Evolutionary conservation across 2,329 filamentous ascomycete species (phyloP).

Genomic region (Sporothrix humicola): DNA sequence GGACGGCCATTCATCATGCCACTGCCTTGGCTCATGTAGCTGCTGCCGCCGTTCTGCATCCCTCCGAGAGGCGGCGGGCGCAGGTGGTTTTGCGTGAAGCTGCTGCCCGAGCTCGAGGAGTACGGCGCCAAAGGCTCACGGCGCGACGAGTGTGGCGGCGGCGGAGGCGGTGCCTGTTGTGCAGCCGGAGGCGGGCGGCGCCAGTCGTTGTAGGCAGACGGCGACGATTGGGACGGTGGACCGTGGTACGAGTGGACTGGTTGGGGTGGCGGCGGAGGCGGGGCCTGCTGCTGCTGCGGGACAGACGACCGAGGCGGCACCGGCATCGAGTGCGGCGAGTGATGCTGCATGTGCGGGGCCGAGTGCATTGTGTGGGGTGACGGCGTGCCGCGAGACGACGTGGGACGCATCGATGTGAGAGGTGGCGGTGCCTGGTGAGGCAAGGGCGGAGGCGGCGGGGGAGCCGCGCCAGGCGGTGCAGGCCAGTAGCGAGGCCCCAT

Average conservation of each 20-base stretch:
- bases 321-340: slow-evolving; percentile 30
- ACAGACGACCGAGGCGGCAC: slow-evolving; percentile 22
- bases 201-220: slow-evolving; percentile 35
- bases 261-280: slow-evolving; percentile 24
- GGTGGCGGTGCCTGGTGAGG: slow-evolving; percentile 32
- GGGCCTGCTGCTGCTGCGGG: slow-evolving; percentile 2
- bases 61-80: slow-evolving; percentile 35
- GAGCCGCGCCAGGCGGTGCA: not conserved
- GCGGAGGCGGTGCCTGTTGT: slow-evolving; percentile 1
- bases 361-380: slow-evolving; percentile 29
- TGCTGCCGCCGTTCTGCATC: slow-evolving; percentile 35
- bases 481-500: slow-evolving; percentile 32
- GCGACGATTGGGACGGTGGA: slow-evolving; percentile 26
- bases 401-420: slow-evolving; percentile 35
- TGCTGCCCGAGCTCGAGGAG: slow-evolving; percentile 26
- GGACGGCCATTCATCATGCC: slow-evolving; percentile 52
- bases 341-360: slow-evolving; percentile 27
- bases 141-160: slow-evolving; percentile 24
- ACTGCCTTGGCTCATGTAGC: slow-evolving; percentile 31
- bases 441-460: slow-evolving; percentile 35
- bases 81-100: slow-evolving; percentile 38
- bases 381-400: slow-evolving; percentile 31
- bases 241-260: slow-evolving; percentile 31
- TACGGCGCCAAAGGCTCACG: slow-evolving; percentile 31
- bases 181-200: slow-evolving; percentile 26